These are phyloP conservation scores for Ophiostoma novo-ulmi DNA, from an alignment of 2,329 filamentous ascomycete genomes.

Conservation along the genomic window DNA sequence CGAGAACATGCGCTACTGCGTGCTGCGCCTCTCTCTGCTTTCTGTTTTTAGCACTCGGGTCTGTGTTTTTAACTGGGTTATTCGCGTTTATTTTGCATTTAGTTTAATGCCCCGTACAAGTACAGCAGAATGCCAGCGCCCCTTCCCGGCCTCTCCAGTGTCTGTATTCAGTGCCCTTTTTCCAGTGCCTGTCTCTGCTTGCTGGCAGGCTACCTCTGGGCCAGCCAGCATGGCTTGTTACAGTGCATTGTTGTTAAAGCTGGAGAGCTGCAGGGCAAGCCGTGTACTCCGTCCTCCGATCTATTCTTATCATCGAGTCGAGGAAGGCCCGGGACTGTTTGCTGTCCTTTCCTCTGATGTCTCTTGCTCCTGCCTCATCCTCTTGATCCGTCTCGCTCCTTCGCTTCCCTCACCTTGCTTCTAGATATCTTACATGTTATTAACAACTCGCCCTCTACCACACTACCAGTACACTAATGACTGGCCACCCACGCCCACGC, in stretches of 20 bases:
- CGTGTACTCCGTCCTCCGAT: not conserved
- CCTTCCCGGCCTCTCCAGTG: conserved; percentile 1
- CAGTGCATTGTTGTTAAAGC: not conserved
- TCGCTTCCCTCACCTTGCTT: not conserved
- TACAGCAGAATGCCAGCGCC: not conserved
- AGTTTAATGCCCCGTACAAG: not conserved
- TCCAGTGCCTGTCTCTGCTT: not conserved
- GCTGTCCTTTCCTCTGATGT: not conserved
- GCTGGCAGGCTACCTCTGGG: conserved; percentile 3
- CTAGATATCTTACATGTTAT: not conserved
- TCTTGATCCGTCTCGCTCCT: not conserved
- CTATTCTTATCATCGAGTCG: conserved; percentile 1
- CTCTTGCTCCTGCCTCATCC: not conserved
- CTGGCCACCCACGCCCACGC: not conserved
- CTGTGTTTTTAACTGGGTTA: not conserved
- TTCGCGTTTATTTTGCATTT: not conserved
- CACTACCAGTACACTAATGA: not conserved
- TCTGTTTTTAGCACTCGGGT: not conserved
- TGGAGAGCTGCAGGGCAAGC: not conserved
- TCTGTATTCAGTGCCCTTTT: not conserved
- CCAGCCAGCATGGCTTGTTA: not conserved
- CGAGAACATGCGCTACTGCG: conserved; percentile 5
- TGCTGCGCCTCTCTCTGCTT: conserved; percentile 4
- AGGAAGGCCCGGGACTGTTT: not conserved
- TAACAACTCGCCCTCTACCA: not conserved